Base-by-base conservation (phyloP, 1,284 basidiomycete genomes). In the Bondarzewia mesenterica region DNA sequence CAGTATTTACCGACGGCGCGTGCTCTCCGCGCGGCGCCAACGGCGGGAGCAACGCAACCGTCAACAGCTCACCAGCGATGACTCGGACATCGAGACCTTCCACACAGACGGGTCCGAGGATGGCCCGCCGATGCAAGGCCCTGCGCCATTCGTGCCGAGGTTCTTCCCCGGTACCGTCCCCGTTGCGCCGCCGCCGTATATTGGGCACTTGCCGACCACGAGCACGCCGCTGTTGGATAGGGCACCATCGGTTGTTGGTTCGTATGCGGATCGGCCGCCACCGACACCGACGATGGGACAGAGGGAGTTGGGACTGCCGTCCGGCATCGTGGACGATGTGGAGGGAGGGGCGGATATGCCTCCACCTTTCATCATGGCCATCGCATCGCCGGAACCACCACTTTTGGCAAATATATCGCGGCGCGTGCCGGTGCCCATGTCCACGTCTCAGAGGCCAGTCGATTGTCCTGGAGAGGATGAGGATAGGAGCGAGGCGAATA, bases 151-250 rank as follows among this genome's bases (percentile, higher is more conserved):
- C 59, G 62, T 75, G 21, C 75, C 76, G 55, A 69, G 74, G 54
- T 78, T 71, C 59, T 78, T 78, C 69, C 75, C 74, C 38, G 73
- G 72, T 10, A 73, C 71, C 0, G 58, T 68, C 32, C 61, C 69
- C 35, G 63, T 67, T 26, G 54, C 66, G 15, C 67, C 70, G 5
- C 72, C 72, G n/a, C 70, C 71, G 8, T 49, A 49, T 46, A 25
- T 47, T 37, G 16, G 29, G 7, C 8, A n/a, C 32, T 8, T 8
- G 10, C 20, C 10, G 8, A 40, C 38, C 10, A 14, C 38, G 38
- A 20, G 8, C 35, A 3, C 44, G 18, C 27, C 32, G 26, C 23
- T 21, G 8, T 50, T 42, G 14, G 35, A 48, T 20, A 38, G 18
- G 43, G 42, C 49, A 42, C 40, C 27, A 5, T 22, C 36, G n/a